Evolutionary conservation across 2,329 filamentous ascomycete species (phyloP).

Genomic region (Colletotrichum sp.): DNA sequence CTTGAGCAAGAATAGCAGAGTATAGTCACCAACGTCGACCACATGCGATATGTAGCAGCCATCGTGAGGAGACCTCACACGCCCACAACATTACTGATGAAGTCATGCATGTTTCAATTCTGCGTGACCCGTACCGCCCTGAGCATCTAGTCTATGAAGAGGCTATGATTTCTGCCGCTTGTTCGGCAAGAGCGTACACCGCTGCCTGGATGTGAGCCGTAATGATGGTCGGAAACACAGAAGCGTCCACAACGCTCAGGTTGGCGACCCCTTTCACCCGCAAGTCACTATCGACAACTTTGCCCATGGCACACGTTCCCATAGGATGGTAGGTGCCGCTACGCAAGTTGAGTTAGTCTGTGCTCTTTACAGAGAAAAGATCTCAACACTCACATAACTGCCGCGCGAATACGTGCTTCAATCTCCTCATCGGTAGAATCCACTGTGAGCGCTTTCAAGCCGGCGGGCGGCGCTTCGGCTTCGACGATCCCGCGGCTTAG

Average conservation of each 20-base stretch:
- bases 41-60: not conserved
- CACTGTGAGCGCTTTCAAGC: not conserved
- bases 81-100: not conserved
- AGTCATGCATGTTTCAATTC: not conserved
- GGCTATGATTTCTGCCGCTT: not conserved
- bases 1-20: not conserved
- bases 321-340: not conserved
- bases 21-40: not conserved
- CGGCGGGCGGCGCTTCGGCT: not conserved
- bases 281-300: slow-evolving; percentile 32
- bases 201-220: not conserved
- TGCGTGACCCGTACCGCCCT: not conserved
- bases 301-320: slow-evolving; percentile 22
- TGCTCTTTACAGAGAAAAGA: not conserved
- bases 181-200: not conserved
- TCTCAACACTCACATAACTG: not conserved
- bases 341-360: not conserved
- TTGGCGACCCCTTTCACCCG: slow-evolving; percentile 39
- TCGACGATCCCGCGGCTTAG: slow-evolving; percentile 16
- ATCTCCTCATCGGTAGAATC: not conserved
- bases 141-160: not conserved
- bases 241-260: slow-evolving; percentile 43
- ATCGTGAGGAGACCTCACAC: not conserved
- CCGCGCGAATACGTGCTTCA: not conserved
- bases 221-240: slow-evolving; percentile 34